A percentile compares a stretch with the other conserved stretches of the same genome.
Evolutionary conservation across 2,329 filamentous ascomycete genomes (phyloP).

Genomic region (Hirsutella minnesotensis): DNA sequence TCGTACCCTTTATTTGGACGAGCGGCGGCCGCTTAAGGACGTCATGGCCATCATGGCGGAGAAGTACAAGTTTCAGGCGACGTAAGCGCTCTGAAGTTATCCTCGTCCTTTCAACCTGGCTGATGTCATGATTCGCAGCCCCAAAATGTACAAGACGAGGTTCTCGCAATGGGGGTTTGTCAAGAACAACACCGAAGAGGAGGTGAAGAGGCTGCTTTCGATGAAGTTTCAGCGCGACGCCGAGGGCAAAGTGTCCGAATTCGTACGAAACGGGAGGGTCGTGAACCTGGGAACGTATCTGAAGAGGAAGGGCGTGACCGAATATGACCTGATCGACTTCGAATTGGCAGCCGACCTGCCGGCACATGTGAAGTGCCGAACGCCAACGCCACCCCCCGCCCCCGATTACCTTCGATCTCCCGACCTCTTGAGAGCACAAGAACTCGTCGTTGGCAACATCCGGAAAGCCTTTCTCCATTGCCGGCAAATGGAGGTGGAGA

Average conservation of each 20-base stretch:
- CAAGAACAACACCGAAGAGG: slow-evolving; percentile 42
- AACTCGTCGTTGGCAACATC: slow-evolving; percentile 30
- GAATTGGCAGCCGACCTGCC: slow-evolving; percentile 29
- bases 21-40: slow-evolving; percentile 38
- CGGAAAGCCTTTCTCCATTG: slow-evolving; percentile 31
- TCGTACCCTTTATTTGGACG: slow-evolving; percentile 32
- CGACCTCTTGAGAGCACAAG: slow-evolving; percentile 30
- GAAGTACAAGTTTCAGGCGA: slow-evolving; percentile 34
- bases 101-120: background rate
- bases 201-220: slow-evolving; percentile 36
- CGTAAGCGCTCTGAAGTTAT: slow-evolving; percentile 23
- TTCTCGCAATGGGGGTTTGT: slow-evolving; percentile 44
- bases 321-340: slow-evolving; percentile 38
- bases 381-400: slow-evolving; percentile 30
- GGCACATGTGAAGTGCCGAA: slow-evolving; percentile 30
- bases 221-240: slow-evolving; percentile 41
- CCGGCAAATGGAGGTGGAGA: slow-evolving; percentile 29
- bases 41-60: slow-evolving; percentile 40
- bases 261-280: slow-evolving; percentile 39
- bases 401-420: slow-evolving; percentile 29
- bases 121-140: slow-evolving; percentile 20
- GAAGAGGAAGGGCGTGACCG: slow-evolving; percentile 39
- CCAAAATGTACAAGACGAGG: slow-evolving; percentile 44
- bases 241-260: slow-evolving; percentile 39
- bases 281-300: slow-evolving; percentile 40